A percentile compares a stretch with the other conserved stretches of the same genome.
phyloP scores from a whole-genome alignment of 768 basidiomycete species.

The Agrocybe chaxingu region DNA sequence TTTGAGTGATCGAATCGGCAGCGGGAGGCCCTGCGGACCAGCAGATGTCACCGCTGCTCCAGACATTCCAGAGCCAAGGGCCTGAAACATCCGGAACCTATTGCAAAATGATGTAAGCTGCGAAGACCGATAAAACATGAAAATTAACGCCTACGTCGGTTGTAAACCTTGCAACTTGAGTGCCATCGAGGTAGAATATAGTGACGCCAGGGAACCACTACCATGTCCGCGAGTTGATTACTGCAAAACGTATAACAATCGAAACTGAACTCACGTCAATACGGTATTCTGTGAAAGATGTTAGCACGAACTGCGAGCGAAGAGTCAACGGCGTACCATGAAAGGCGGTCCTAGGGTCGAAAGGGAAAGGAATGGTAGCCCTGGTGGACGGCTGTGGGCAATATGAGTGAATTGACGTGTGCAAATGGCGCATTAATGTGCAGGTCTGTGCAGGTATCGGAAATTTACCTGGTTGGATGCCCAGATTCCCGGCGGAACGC shows the following conservation, averaged over 20 bases:
- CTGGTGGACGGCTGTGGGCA: conserved; percentile 1
- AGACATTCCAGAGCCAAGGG: conserved; percentile 32
- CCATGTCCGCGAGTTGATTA: not conserved
- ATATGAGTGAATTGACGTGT: not conserved
- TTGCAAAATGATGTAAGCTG: not conserved
- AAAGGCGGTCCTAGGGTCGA: conserved; percentile 29
- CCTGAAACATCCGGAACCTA: conserved; percentile 28
- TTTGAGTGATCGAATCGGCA: conserved; percentile 30
- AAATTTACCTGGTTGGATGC: conserved; percentile 29
- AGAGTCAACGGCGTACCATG: conserved; percentile 23
- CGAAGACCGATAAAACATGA: not conserved
- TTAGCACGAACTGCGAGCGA: not conserved
- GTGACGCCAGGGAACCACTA: conserved; percentile 29
- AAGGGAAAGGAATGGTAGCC: conserved; percentile 25
- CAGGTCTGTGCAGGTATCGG: not conserved
- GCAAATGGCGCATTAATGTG: not conserved
- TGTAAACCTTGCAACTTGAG: conserved; percentile 26
- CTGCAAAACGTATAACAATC: not conserved
- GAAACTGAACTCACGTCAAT: conserved; percentile 25
- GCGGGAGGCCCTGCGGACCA: conserved; percentile 36
- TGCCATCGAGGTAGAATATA: conserved; percentile 31
- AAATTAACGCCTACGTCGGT: conserved; percentile 19
- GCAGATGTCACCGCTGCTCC: conserved; percentile 30
- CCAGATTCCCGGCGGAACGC: conserved; percentile 33
- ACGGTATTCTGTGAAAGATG: conserved; percentile 25